Conservation (phyloP, 495 filamentous ascomycete genomes). For the Podospora didyma region DNA sequence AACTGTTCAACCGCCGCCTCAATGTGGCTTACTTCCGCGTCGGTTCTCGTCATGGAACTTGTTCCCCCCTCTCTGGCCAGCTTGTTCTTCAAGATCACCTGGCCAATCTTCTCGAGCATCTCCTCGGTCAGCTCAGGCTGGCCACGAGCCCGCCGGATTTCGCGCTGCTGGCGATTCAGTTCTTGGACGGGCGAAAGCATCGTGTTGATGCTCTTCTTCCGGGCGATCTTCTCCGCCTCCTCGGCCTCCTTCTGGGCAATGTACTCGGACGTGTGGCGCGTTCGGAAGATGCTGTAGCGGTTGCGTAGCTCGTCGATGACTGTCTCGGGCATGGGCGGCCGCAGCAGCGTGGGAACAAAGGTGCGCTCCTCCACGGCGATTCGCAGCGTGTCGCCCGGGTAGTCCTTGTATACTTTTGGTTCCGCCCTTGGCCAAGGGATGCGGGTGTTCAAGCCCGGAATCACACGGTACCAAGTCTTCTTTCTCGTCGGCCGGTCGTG, state of each 20-base stretch:
- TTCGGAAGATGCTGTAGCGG: constrained; percentile 79
- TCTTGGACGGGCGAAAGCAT: constrained; percentile 54
- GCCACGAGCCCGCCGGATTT: constrained; percentile 39
- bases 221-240: constrained; percentile 54
- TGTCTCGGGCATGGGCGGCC: constrained; percentile 70
- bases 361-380: constrained; percentile 70
- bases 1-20: background rate
- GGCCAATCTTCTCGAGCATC: constrained; percentile 62
- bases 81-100: constrained; percentile 58
- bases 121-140: constrained; percentile 51
- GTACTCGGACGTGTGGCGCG: constrained; percentile 69
- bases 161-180: constrained; percentile 41
- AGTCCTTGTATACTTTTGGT: constrained; percentile 46
- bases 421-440: constrained; percentile 70
- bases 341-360: constrained; percentile 68
- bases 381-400: constrained; percentile 65
- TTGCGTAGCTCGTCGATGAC: constrained; percentile 87
- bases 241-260: constrained; percentile 58
- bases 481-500: constrained; percentile 43
- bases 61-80: background rate
- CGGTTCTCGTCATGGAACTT: background rate
- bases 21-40: too few relatives aligned
- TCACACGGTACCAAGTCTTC: constrained; percentile 44
- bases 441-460: constrained; percentile 56
- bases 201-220: constrained; percentile 47